Evolutionary conservation across 179 eudicot genomes (phyloP).

Genomic region (Drosera spatulata): DNA sequence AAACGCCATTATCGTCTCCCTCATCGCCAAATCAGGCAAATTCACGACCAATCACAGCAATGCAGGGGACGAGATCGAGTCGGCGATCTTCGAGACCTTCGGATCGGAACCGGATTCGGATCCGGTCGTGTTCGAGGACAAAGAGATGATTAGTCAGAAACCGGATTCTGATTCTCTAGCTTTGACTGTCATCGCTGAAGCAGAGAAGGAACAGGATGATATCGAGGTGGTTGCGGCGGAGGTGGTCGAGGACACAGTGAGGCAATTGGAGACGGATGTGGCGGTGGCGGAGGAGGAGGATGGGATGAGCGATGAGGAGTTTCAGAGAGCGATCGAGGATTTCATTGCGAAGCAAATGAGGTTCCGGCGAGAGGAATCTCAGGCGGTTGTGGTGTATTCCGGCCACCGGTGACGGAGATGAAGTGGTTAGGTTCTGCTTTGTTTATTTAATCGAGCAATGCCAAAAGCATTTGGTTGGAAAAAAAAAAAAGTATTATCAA

Average conservation of each 20-base stretch:
- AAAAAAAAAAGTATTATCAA: too few species aligned
- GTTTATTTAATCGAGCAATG: too few species aligned
- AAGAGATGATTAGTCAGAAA: slow-evolving; percentile 35
- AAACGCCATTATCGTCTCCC: slow-evolving; percentile 53
- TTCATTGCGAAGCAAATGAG: slow-evolving; percentile 67
- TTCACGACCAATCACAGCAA: slow-evolving; percentile 9
- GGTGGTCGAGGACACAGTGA: too few species aligned
- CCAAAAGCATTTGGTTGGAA: too few species aligned
- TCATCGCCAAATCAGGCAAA: slow-evolving; percentile 48
- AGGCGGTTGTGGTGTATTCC: slow-evolving; percentile 25
- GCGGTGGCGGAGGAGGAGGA: slow-evolving; percentile 19
- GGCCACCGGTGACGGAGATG: too few species aligned
- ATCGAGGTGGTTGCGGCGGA: too few species aligned
- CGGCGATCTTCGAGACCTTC: slow-evolving; percentile 21
- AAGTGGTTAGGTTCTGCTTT: too few species aligned
- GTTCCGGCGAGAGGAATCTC: slow-evolving; percentile 56
- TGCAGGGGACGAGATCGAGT: slow-evolving; percentile 16
- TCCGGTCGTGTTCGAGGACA: background rate
- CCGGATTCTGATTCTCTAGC: slow-evolving; percentile 10
- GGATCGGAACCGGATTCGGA: slow-evolving; percentile 1
- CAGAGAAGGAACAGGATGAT: background rate
- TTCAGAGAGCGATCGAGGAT: slow-evolving; percentile 47
- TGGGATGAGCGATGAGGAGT: slow-evolving; percentile 56
- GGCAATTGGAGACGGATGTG: too few species aligned
- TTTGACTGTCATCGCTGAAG: background rate